Evolutionary conservation across 2,329 filamentous ascomycete species (phyloP).

Genomic region (Colletotrichum sojae): DNA sequence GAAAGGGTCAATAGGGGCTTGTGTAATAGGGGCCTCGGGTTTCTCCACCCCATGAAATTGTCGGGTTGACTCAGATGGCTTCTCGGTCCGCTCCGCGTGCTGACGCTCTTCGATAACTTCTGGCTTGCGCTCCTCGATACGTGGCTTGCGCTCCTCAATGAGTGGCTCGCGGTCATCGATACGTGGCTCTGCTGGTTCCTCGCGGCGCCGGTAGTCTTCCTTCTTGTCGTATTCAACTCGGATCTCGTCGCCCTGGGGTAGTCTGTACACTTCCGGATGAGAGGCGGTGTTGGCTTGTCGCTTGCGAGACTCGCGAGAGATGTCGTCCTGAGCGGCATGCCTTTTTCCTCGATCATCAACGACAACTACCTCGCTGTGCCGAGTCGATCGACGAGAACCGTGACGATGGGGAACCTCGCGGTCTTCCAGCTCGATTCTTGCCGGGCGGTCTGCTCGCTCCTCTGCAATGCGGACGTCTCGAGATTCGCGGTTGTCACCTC

Average conservation of each 20-base stretch:
- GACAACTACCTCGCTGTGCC: constrained; percentile 38
- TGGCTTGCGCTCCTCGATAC: constrained; percentile 25
- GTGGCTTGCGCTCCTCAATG: no score
- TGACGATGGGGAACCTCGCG: constrained; percentile 50
- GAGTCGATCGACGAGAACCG: constrained; percentile 44
- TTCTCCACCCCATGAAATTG: constrained; percentile 38
- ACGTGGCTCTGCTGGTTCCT: constrained; percentile 44
- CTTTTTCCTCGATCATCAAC: constrained; percentile 45
- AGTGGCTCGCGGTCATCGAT: constrained; percentile 28
- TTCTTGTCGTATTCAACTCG: constrained; percentile 39
- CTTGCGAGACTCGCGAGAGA: constrained; percentile 42
- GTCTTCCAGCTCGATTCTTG: constrained; percentile 42
- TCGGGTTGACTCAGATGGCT: constrained; percentile 42
- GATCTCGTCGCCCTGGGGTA: constrained; percentile 39
- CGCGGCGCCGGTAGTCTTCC: constrained; percentile 39
- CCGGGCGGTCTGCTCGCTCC: constrained; percentile 43
- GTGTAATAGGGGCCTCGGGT: constrained; percentile 43
- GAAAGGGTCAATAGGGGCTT: constrained; percentile 67
- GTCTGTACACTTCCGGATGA: constrained; percentile 32
- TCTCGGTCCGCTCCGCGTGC: constrained; percentile 47
- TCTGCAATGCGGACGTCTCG: constrained; percentile 48
- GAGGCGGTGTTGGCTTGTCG: constrained; percentile 14
- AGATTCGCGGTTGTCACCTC: constrained; percentile 43
- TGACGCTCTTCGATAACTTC: constrained; percentile 36
- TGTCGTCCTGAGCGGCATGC: constrained; percentile 48